A percentile compares a stretch with the other conserved stretches of the same genome.
phyloP scores from a whole-genome alignment of 345 rosid genomes.

The Salix purpurea region DNA sequence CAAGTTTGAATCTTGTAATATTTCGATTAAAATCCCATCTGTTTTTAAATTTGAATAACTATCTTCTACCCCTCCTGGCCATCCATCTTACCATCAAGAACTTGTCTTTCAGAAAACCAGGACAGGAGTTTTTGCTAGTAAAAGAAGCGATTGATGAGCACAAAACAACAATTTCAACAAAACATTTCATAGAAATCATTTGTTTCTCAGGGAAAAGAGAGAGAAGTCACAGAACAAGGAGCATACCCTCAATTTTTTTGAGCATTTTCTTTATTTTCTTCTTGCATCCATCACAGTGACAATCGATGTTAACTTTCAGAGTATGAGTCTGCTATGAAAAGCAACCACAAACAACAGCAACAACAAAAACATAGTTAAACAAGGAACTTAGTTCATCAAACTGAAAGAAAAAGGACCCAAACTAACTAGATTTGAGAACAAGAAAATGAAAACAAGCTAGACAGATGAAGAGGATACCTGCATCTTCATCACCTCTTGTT shows the following conservation, averaged over 20 bases:
- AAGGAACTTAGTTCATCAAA: not conserved
- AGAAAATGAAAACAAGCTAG: not conserved
- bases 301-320: slow-evolving; percentile 67
- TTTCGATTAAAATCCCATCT: not conserved
- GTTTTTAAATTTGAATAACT: not conserved
- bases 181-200: not conserved
- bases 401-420: slow-evolving; percentile 4
- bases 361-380: not conserved
- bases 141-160: not conserved
- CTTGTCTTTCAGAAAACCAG: not conserved
- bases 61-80: not conserved
- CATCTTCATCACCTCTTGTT: slow-evolving; percentile 68
- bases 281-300: slow-evolving; percentile 92
- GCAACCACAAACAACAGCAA: not conserved
- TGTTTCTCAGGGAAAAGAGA: not conserved
- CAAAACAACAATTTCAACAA: not conserved
- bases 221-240: not conserved
- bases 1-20: not conserved
- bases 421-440: not conserved
- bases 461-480: slow-evolving; percentile 44
- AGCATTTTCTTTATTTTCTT: slow-evolving; percentile 70
- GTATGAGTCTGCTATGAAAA: slow-evolving; percentile 64
- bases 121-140: not conserved
- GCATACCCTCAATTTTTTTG: slow-evolving; percentile 74
- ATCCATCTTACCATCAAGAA: not conserved